A percentile compares a stretch with the other conserved stretches of the same genome.
phyloP scores from a whole-genome alignment of 345 rosid species.

The Eucalyptus curtisii region DNA sequence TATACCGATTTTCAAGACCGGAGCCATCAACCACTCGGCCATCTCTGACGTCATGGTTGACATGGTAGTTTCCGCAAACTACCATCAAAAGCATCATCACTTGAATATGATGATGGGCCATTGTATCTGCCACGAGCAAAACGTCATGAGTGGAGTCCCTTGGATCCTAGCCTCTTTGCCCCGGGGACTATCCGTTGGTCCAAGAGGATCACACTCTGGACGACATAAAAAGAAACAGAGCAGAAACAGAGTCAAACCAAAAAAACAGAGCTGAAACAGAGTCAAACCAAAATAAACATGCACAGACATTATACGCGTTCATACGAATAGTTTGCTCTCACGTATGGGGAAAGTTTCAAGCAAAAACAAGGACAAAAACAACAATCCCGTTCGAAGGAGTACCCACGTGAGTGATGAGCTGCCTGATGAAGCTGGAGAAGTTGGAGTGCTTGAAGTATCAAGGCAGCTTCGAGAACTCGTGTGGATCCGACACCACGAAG shows the following conservation, averaged over 20 bases:
- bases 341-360: background rate
- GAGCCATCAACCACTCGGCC: too few species aligned
- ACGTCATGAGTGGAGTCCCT: background rate
- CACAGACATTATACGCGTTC: background rate
- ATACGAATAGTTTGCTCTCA: too few species aligned
- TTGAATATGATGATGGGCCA: background rate
- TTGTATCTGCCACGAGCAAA: too few species aligned
- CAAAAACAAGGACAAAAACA: background rate
- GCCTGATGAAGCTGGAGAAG: constrained; percentile 59
- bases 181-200: background rate
- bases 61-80: background rate
- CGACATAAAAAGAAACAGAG: background rate
- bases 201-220: background rate
- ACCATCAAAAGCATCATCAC: too few species aligned
- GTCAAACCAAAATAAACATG: background rate
- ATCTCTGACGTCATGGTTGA: background rate
- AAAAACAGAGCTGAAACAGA: too few species aligned
- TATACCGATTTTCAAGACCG: too few species aligned
- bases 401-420: constrained; percentile 54
- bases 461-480: constrained; percentile 30
- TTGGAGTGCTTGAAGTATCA: constrained; percentile 60
- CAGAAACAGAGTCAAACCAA: too few species aligned
- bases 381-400: background rate
- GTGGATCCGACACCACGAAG: constrained; percentile 40
- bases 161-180: background rate